These are phyloP conservation scores for Podila verticillata DNA, from an alignment of 192 early-diverging fungal species.

Conservation along the genomic window DNA sequence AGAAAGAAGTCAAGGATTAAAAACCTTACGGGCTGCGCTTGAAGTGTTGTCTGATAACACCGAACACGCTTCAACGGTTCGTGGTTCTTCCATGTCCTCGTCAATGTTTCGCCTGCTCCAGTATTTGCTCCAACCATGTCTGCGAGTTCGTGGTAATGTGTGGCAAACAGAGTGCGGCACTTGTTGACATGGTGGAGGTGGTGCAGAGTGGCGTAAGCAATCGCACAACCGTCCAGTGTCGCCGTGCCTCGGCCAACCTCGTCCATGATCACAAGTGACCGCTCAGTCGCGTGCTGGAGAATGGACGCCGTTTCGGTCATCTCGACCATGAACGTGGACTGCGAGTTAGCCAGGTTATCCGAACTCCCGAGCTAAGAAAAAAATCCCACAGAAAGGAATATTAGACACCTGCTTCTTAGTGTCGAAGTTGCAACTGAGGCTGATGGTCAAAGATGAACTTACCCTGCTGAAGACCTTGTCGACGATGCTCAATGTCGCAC, in stretches of 20 bases:
- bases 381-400: background rate
- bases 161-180: conserved; percentile 79
- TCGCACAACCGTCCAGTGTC: conserved; percentile 73
- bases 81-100: conserved; percentile 15
- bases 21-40: conserved; percentile 34
- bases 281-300: conserved; percentile 51
- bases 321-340: conserved; percentile 66
- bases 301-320: conserved; percentile 61
- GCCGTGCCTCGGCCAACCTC: conserved; percentile 65
- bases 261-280: conserved; percentile 63
- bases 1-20: background rate
- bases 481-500: conserved; percentile 55
- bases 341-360: conserved; percentile 58
- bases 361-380: conserved; percentile 57
- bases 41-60: conserved; percentile 51
- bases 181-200: conserved; percentile 63
- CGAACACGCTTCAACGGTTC: conserved; percentile 19
- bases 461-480: conserved; percentile 63
- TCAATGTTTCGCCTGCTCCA: background rate
- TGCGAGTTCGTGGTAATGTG: conserved; percentile 81
- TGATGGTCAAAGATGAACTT: conserved; percentile 12
- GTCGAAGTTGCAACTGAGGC: background rate
- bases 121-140: conserved; percentile 50
- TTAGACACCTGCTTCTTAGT: no score
- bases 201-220: conserved; percentile 75